Conservation (phyloP, 2,329 filamentous ascomycete genomes). For the Alternaria sp. region DNA sequence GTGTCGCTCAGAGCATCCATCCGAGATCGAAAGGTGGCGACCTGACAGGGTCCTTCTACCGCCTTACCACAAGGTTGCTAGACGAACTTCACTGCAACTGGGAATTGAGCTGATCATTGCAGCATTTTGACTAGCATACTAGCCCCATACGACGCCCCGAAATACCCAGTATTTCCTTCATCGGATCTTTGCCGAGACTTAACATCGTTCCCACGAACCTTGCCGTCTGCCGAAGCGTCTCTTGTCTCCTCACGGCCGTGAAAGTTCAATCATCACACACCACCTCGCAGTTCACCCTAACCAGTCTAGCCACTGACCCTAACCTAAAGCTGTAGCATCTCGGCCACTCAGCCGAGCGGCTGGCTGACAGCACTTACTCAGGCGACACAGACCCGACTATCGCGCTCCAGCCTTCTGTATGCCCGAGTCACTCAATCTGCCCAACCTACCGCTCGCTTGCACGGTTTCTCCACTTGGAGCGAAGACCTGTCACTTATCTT, state of each 20-base stretch:
- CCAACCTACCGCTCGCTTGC: conserved; percentile 30
- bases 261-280: conserved; percentile 23
- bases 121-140: conserved; percentile 34
- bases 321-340: conserved; percentile 17
- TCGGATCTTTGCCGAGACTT: conserved; percentile 24
- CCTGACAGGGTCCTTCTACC: conserved; percentile 25
- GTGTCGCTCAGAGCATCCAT: conserved; percentile 17
- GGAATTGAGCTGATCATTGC: conserved; percentile 37
- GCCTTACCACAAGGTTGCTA: conserved; percentile 31
- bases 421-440: conserved; percentile 27
- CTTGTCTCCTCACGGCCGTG: conserved; percentile 25
- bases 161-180: conserved; percentile 16
- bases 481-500: conserved; percentile 30
- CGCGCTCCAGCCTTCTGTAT: conserved; percentile 27
- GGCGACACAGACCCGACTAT: conserved; percentile 34
- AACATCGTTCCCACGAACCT: conserved; percentile 20
- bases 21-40: conserved; percentile 39
- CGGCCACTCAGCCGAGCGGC: conserved; percentile 17
- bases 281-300: conserved; percentile 9
- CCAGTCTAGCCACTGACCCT: conserved; percentile 10
- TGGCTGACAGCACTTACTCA: conserved; percentile 28
- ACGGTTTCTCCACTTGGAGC: conserved; percentile 35
- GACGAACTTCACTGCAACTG: conserved; percentile 23
- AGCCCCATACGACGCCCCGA: conserved; percentile 19
- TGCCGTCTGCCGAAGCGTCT: conserved; percentile 24